Conservation (phyloP, 208 protist species). For the Trypanosoma conorhini region DNA sequence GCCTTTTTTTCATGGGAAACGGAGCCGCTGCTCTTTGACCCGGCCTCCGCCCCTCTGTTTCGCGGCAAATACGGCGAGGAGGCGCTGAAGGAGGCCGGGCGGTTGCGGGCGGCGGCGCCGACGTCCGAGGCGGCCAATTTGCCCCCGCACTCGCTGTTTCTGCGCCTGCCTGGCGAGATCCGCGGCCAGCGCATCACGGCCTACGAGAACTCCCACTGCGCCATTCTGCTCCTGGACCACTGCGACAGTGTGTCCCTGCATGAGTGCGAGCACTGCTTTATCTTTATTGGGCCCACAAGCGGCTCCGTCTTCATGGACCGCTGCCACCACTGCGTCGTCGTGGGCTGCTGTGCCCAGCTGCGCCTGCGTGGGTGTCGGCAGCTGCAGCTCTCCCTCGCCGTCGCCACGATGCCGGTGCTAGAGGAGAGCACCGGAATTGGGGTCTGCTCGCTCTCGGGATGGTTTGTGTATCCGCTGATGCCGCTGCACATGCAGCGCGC, state of each 20-base stretch:
- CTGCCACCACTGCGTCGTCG: conserved; percentile 33
- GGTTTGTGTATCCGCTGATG: conserved; percentile 40
- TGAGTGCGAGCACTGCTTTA: conserved; percentile 24
- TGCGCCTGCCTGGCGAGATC: conserved; percentile 19
- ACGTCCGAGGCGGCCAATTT: conserved; percentile 1
- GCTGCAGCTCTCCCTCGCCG: conserved; percentile 22
- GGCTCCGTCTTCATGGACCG: conserved; percentile 31
- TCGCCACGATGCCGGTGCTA: conserved; percentile 26
- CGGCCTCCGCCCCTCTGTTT: neutral
- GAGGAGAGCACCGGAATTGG: conserved; percentile 27
- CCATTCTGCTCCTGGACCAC: conserved; percentile 19
- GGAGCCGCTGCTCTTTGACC: neutral
- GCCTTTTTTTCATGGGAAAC: neutral
- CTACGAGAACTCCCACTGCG: conserved; percentile 13
- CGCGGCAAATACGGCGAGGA: conserved; percentile 3
- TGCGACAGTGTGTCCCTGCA: conserved; percentile 28
- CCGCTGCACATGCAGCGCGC: conserved; percentile 31
- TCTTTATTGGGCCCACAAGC: conserved; percentile 42
- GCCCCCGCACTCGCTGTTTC: neutral
- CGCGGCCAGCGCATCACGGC: conserved; percentile 11
- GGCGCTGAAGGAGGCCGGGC: conserved; percentile 1
- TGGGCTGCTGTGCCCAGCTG: conserved; percentile 30
- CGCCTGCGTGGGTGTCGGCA: conserved; percentile 22
- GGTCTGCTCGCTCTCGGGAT: conserved; percentile 27
- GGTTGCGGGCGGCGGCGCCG: neutral